These are phyloP conservation scores for Sphagnum magellanicum DNA, from an alignment of 228 moss, liverwort and hornwort species.

Conservation along the genomic window DNA sequence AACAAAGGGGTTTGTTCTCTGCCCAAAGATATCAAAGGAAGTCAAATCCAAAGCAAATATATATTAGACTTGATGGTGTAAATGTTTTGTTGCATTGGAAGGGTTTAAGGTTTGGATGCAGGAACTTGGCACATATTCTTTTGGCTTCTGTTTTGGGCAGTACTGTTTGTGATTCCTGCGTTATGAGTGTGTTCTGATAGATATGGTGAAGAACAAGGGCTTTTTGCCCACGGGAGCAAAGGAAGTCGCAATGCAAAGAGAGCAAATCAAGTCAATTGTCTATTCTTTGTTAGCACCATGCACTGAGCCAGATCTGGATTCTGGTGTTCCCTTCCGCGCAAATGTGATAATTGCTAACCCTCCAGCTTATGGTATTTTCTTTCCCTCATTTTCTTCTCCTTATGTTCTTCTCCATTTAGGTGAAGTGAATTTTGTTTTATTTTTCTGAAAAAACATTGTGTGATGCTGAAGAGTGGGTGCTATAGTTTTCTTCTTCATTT, in stretches of 20 bases:
- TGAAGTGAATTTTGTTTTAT: not conserved
- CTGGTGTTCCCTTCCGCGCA: slow-evolving; percentile 54
- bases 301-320: slow-evolving; percentile 55
- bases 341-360: slow-evolving; percentile 96
- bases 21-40: no score
- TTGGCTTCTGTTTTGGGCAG: no score
- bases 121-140: no score
- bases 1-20: slow-evolving; percentile 48
- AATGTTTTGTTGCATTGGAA: no score
- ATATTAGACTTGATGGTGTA: no score
- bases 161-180: no score
- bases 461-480: not conserved
- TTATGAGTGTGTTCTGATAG: slow-evolving; percentile 20
- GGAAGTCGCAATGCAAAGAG: slow-evolving; percentile 78
- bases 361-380: slow-evolving; percentile 77
- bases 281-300: slow-evolving; percentile 87
- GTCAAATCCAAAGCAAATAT: no score
- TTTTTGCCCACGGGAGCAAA: slow-evolving; percentile 75
- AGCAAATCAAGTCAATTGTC: slow-evolving; percentile 86
- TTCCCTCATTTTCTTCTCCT: not conserved
- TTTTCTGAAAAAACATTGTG: not conserved
- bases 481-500: not conserved
- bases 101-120: no score
- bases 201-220: slow-evolving; percentile 99
- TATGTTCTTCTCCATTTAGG: no score